Conservation (phyloP, 2,329 filamentous ascomycete species). For the Sporothrix mexicana region DNA sequence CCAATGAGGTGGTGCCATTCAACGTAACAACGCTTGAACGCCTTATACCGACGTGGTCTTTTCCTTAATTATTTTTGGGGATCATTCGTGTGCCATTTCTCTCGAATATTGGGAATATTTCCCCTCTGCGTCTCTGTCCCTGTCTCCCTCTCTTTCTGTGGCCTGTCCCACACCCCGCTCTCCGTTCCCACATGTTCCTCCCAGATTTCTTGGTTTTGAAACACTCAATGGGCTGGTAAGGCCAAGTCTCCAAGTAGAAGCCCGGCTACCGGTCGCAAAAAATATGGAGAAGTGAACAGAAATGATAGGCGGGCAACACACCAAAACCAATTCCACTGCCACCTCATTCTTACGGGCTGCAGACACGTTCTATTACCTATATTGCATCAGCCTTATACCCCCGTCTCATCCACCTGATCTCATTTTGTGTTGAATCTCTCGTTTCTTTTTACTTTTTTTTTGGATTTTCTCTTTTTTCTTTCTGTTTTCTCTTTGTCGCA, state of each 20-base stretch:
- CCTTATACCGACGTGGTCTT: slow-evolving; percentile 21
- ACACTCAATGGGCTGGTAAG: slow-evolving; percentile 7
- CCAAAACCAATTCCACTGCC: slow-evolving; percentile 5
- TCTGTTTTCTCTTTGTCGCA: neutral
- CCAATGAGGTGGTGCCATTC: slow-evolving; percentile 29
- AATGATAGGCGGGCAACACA: too few species aligned
- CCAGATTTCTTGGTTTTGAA: slow-evolving; percentile 25
- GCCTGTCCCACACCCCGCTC: slow-evolving; percentile 10
- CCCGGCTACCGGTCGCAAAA: too few species aligned
- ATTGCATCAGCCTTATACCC: slow-evolving; percentile 29
- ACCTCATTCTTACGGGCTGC: slow-evolving; percentile 22
- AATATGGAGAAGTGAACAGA: neutral
- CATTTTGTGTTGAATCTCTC: neutral
- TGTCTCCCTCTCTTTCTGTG: neutral
- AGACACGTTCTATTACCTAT: slow-evolving; percentile 14
- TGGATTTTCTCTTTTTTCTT: neutral
- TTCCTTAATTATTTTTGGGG: neutral
- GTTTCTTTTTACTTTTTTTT: neutral
- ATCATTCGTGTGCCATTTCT: too few species aligned
- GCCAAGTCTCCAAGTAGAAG: neutral
- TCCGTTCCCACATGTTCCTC: slow-evolving; percentile 1
- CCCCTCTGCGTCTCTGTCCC: neutral
- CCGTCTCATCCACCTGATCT: slow-evolving; percentile 7
- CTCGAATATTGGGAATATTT: too few species aligned
- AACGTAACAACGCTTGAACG: slow-evolving; percentile 20